Evolutionary conservation across 2,329 filamentous ascomycete genomes (phyloP), one percentile per base, ranked within the genome.

Genomic region (Geosmithia flava): DNA sequence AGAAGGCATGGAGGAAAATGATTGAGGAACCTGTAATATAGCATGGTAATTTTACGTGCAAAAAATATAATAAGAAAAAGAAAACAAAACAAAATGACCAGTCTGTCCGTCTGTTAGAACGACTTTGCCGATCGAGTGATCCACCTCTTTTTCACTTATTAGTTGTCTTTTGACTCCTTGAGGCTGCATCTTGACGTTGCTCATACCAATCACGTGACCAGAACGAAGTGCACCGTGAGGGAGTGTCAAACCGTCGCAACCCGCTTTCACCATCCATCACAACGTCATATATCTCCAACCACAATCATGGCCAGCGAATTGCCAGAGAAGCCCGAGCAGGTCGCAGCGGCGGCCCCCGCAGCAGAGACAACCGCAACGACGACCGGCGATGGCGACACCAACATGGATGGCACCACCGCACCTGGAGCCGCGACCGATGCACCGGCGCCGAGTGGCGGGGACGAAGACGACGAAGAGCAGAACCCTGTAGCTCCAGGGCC

Each of bases 401-500:
- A 37, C 33, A 37, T 37, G 33, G 33, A 37, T 3, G 33, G 33
- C 3, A 37, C 33, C 23, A 8, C 23, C 23, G 23, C 23, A 8
- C 23, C 23, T 37, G 33, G 11, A 37, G 11, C 33, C 15, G 33
- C 33, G 33, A 37, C 33, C 33, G 33, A 37, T 37, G 33, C 33
- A 16, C 33, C 33, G 33, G 33, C 33, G 33, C n/a, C n/a, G n/a
- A n/a, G 15, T 37, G 33, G 33, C 11, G 33, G 33, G 6, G 33
- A 13, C 33, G 33, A 37, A 37, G 33, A 37, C 33, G 42, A 37
- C 20, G 47, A 20, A 37, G 43, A 45, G 39, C 56, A 55, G 46
- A 62, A 62, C 48, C 68, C 73, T 47, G 62, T 76, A 45, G 70
- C 68, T 41, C 63, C 74, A 10, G 63, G 67, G 6, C 65, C 74